These are phyloP conservation scores for Alternaria longipes DNA, from an alignment of 2,329 filamentous ascomycete species.

Conservation along the genomic window DNA sequence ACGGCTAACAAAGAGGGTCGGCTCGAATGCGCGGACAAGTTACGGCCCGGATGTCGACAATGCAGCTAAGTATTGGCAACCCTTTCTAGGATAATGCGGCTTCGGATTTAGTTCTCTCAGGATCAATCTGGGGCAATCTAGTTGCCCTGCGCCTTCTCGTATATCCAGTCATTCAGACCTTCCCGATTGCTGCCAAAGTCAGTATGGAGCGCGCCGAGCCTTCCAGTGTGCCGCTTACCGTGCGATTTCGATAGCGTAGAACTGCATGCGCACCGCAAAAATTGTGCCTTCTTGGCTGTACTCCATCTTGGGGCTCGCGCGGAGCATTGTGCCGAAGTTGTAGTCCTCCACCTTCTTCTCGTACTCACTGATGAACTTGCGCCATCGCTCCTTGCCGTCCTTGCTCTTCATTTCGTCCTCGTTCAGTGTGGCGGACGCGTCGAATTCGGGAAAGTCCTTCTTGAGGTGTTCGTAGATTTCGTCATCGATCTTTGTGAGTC, in stretches of 20 bases:
- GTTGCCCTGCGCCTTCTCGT: slow-evolving; percentile 75
- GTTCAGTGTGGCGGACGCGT: slow-evolving; percentile 79
- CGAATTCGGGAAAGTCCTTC: slow-evolving; percentile 90
- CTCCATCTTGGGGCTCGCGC: slow-evolving; percentile 78
- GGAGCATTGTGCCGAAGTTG: slow-evolving; percentile 96
- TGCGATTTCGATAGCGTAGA: slow-evolving; percentile 80
- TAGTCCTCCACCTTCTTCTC: slow-evolving; percentile 96
- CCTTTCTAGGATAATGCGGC: neutral
- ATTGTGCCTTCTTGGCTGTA: slow-evolving; percentile 92
- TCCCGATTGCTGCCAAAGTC: slow-evolving; percentile 71
- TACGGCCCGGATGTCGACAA: slow-evolving; percentile 9
- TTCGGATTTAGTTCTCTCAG: neutral
- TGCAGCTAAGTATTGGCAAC: slow-evolving; percentile 7
- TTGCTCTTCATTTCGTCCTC: slow-evolving; percentile 99
- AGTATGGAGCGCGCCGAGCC: slow-evolving; percentile 16
- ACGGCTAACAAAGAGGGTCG: slow-evolving; percentile 10
- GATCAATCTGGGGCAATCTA: slow-evolving; percentile 16
- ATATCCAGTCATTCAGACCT: slow-evolving; percentile 96
- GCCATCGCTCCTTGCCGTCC: slow-evolving; percentile 90
- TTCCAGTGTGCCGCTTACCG: slow-evolving; percentile 60
- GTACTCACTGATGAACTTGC: slow-evolving; percentile 91
- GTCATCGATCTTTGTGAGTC: slow-evolving; percentile 92
- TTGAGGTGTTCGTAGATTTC: slow-evolving; percentile 92
- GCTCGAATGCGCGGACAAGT: slow-evolving; percentile 11
- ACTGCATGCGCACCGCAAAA: slow-evolving; percentile 85